Evolutionary conservation across 2,329 filamentous ascomycete genomes (phyloP), one percentile per base, ranked within the genome.

Genomic region (Hypomyces rosellus): DNA sequence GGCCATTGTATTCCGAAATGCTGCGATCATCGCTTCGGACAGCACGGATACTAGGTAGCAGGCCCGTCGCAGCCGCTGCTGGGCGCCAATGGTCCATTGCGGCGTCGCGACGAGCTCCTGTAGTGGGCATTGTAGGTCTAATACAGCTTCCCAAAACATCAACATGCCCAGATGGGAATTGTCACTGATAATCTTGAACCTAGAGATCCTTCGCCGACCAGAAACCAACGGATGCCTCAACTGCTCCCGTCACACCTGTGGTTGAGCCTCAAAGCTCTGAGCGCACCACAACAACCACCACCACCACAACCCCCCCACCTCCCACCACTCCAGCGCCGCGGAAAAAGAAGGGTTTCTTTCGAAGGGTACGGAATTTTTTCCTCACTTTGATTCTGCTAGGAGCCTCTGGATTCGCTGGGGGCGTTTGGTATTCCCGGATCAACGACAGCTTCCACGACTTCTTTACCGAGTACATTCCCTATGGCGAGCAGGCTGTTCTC

Each of bases 371-470:
- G 61, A 85, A 85, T 65, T 85, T 90, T 65, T 72, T 96, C 51
- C 72, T 91, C 57, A 88, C 87, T 49, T 70, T 96, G 45, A 73
- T 91, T 55, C 70, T 96, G 41, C 79, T 96, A 25, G 84, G 87
- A 22, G 82, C 82, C 5, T 70, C 95, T 41, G 84, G 86, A 37
- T 99, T 96, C 62, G 88, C 81, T 50, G 90, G 90, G 57, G 90
- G 92, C 59, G 85, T 96, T 49, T 96, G 88, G 77, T 93, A 95
- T 70, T 92, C 93, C 49, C 83, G 95, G 57, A 80, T 93, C 69
- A 95, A 86, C 65, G 93, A 99, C 75, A 96, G 89, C 72, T 99
- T 97, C 80, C 92, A 99, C 72, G 93, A 99, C 70, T 93, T 96
- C 76, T 99, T 99, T 73, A 97, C 91, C 62, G 91, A 96, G 72